Evolutionary conservation across 2,329 filamentous ascomycete genomes (phyloP), one percentile per base, ranked within the genome.

Genomic region (Tolypocladium pustulatum): DNA sequence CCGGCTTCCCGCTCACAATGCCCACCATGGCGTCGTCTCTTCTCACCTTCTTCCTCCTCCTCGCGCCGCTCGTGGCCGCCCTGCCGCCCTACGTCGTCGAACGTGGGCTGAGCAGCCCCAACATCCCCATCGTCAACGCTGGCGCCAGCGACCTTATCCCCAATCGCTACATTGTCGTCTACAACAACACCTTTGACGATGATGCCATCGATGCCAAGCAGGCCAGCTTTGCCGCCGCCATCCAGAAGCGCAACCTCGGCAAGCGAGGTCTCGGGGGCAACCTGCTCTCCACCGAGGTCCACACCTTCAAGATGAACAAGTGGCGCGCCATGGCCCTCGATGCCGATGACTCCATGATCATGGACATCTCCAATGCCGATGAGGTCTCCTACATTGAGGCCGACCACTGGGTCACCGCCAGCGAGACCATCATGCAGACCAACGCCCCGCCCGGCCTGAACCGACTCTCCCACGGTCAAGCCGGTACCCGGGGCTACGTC

Each of bases 131-230:
- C 65, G 70, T 72, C 65, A 86, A 85, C 67, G 68, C 75, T 2
- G 69, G 76, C 37, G 77, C 76, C 58, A 63, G 63, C 12, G 73
- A 83, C 64, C 70, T 80, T 60, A 78, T 86, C 54, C 72, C 80
- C 40, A 79, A 82, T 72, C 75, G 76, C 55, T 88, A 85, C 71
- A 86, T 88, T 61, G 83, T 87, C 58, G 83, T 87, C 59, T 87
- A 85, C 75, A 83, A 86, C 69, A 75, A 74, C 62, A 78, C 76
- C 58, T 78, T 77, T 63, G 74, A 72, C 61, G 72, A 78, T 27
- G 76, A 75, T 20, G 72, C 73, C 41, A 78, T 86, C 65, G 69
- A 73, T 41, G 72, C 76, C 55, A 80, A 83, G 68, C 72, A 82
- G 66, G 69, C 73, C 37, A 74, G 71, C 58, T 75, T 84, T 65